Evolutionary conservation across 257 asterid genomes (phyloP).

Genomic region (Solanum boliviense): DNA sequence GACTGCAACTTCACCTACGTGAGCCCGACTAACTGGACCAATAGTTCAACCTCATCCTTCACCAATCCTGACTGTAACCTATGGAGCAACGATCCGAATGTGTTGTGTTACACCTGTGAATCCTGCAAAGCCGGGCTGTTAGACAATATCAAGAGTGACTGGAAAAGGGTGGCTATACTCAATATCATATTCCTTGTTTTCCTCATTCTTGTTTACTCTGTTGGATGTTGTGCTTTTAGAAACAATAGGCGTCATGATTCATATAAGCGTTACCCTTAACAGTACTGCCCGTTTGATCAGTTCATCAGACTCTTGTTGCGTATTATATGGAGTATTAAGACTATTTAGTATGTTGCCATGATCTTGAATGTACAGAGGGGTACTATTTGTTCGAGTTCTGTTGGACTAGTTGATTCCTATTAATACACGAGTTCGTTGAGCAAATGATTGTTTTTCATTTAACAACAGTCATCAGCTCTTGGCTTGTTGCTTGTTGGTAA

Average conservation of each 20-base stretch:
- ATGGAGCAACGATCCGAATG: slow-evolving; percentile 53
- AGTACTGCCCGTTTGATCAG: not conserved
- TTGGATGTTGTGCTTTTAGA: slow-evolving; percentile 81
- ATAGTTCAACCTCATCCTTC: not conserved
- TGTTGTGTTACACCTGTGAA: slow-evolving; percentile 57
- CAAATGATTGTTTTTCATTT: too few relatives aligned
- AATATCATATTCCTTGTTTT: slow-evolving; percentile 58
- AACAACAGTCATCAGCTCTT: not conserved
- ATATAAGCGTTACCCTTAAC: slow-evolving; percentile 73
- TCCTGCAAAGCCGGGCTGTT: slow-evolving; percentile 89
- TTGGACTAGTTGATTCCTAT: not conserved
- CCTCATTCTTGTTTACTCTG: slow-evolving; percentile 72
- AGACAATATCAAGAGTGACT: slow-evolving; percentile 69
- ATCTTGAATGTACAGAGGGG: not conserved
- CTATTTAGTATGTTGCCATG: not conserved
- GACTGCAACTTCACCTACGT: slow-evolving; percentile 59
- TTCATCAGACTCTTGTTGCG: not conserved
- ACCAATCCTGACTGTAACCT: slow-evolving; percentile 44
- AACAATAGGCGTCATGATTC: slow-evolving; percentile 66
- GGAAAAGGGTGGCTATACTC: slow-evolving; percentile 73
- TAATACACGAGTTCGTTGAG: too few relatives aligned
- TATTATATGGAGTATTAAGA: not conserved
- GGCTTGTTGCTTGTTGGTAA: not conserved
- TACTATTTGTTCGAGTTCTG: not conserved
- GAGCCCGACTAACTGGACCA: slow-evolving; percentile 74